Conservation (phyloP, 257 asterid species). For the Hygrophila difformis region DNA sequence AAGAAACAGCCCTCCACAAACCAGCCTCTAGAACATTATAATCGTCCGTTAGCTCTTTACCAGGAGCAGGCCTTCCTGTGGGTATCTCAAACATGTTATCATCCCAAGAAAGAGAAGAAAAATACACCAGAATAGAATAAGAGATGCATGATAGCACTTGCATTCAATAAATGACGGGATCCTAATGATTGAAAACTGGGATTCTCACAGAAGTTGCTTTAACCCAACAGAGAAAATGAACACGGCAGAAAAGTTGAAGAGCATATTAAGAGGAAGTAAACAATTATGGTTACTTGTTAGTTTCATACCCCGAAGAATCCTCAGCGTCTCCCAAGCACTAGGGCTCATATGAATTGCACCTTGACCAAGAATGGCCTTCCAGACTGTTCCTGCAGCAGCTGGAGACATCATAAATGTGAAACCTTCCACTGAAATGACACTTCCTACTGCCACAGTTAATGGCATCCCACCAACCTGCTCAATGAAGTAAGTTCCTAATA, state of each 20-base stretch:
- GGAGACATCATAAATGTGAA: slow-evolving; percentile 75
- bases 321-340: slow-evolving; percentile 80
- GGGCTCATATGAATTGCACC: slow-evolving; percentile 75
- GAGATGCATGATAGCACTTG: slow-evolving; percentile 10
- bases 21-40: slow-evolving; percentile 92
- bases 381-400: slow-evolving; percentile 46
- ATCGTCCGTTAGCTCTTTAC: slow-evolving; percentile 82
- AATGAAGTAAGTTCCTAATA: slow-evolving; percentile 7
- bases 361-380: slow-evolving; percentile 62
- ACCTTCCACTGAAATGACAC: slow-evolving; percentile 66
- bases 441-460: slow-evolving; percentile 84
- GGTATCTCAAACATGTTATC: slow-evolving; percentile 18
- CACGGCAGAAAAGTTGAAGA: not conserved
- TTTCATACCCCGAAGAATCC: slow-evolving; percentile 67
- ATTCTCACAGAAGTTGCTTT: no score
- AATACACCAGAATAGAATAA: not conserved
- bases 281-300: not conserved
- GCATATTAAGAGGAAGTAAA: slow-evolving; percentile 6
- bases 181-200: no score
- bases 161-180: slow-evolving; percentile 11
- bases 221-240: slow-evolving; percentile 5
- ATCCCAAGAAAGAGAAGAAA: not conserved
- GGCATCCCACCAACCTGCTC: slow-evolving; percentile 86
- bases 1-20: slow-evolving; percentile 84
- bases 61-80: slow-evolving; percentile 93